Base-by-base conservation (phyloP, 2,329 filamentous ascomycete species). In the Gyromitra esculenta region DNA sequence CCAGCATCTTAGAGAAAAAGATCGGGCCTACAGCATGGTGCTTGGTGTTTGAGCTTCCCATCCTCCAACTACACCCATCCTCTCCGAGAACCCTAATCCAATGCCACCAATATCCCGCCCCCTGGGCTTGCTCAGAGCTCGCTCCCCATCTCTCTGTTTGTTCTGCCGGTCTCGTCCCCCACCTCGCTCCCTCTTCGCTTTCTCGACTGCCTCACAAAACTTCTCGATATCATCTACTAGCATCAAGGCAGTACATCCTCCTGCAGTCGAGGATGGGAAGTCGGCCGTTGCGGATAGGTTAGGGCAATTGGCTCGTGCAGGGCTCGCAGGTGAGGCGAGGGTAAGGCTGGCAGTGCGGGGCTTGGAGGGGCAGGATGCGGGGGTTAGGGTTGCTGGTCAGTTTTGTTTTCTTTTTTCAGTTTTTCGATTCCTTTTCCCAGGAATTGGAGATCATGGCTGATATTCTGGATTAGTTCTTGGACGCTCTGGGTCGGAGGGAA, bases 381-480 rank as follows among this genome's bases (percentile, higher is more conserved):
- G 56, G 43, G 65, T 78, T 45, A 78, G 78, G 68, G 68, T 79
- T 70, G 78, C 68, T 39, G 73, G 77, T 78, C 45, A 5, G 76
- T 76, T 50, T 56, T 64, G 7, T 54, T 1, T 52, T 50, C 56
- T 41, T 37, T 31, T 21, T 35, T 41, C 64, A 8, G 37, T 39
- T 50, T 21, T 67, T 9, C 64, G 11, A 7, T 43, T 8, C 48
- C 2, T 52, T 52, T 18, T 2, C 4, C 5, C 21, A 9, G 18
- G 8, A 37, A 21, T 6, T 21, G 5, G 2, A 52, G 41, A 25
- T 39, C 21, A 21, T 68, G 35, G 57, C 64, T 77, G 56, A 74
- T 77, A n/a, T 31, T 21, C 41, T 48, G 50, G 39, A n/a, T 7
- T 39, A 77, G 75, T 77, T 57, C 62, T 77, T 21, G 75, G 75